Evolutionary conservation across 306 rosid species (phyloP).

Genomic region (Canavalia ensiformis): DNA sequence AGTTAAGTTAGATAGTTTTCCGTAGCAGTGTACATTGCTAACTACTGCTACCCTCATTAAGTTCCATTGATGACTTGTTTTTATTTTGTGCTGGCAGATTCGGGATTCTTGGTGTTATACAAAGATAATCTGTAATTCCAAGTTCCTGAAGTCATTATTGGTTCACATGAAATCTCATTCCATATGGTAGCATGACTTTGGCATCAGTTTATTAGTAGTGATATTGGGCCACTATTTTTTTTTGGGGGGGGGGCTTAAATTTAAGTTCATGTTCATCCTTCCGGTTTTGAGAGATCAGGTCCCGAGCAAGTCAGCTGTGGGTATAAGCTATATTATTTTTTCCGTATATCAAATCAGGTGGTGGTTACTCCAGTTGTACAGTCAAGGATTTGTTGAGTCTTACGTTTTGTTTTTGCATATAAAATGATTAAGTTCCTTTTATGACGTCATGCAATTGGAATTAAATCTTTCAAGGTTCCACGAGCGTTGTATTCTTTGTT

Average conservation of each 20-base stretch:
- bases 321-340: background rate
- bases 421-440: background rate
- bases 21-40: slow-evolving; percentile 79
- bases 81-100: slow-evolving; percentile 70
- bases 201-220: slow-evolving; percentile 33
- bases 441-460: background rate
- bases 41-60: slow-evolving; percentile 59
- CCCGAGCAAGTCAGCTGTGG: slow-evolving; percentile 28
- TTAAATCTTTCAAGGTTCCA: background rate
- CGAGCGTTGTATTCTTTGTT: background rate
- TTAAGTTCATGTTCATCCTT: slow-evolving; percentile 19
- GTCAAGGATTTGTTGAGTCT: background rate
- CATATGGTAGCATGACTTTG: slow-evolving; percentile 43
- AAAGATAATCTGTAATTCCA: slow-evolving; percentile 59
- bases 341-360: slow-evolving; percentile 1
- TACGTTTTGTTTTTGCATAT: slow-evolving; percentile 19
- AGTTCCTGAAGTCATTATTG: slow-evolving; percentile 55
- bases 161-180: slow-evolving; percentile 48
- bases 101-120: slow-evolving; percentile 61
- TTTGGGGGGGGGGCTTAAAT: background rate
- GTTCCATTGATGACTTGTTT: slow-evolving; percentile 52
- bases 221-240: background rate
- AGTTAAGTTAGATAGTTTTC: slow-evolving; percentile 51
- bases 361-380: slow-evolving; percentile 18
- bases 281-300: slow-evolving; percentile 37